Conservation (phyloP, 805 yeast species). For the Starmerella ratchasimensis region DNA sequence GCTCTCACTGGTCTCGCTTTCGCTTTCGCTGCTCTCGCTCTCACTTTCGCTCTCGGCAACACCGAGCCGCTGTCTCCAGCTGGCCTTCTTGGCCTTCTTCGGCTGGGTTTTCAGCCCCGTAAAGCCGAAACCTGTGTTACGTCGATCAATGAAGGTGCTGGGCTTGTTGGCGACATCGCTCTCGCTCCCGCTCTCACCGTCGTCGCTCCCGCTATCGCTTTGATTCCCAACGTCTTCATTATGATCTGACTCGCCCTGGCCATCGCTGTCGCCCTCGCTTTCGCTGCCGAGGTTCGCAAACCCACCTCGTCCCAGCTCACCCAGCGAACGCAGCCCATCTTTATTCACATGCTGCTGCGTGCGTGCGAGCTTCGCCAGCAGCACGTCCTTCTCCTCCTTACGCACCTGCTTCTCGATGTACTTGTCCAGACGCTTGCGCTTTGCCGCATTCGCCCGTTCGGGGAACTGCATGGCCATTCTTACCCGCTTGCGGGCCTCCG, state of each 20-base stretch:
- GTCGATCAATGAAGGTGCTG: conserved; percentile 45
- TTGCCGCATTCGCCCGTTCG: conserved; percentile 50
- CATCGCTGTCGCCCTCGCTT: conserved; percentile 1
- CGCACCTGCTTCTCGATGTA: conserved; percentile 39
- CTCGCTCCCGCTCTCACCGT: too few species aligned
- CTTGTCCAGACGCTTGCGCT: conserved; percentile 69
- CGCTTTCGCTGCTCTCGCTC: conserved; percentile 33
- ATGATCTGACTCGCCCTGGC: conserved; percentile 1
- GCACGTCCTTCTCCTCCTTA: conserved; percentile 55
- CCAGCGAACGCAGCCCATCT: conserved; percentile 52
- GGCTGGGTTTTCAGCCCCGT: conserved; percentile 26
- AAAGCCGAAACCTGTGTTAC: conserved; percentile 25
- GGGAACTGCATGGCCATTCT: conserved; percentile 27
- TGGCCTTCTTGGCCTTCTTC: conserved; percentile 10
- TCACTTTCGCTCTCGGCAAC: conserved; percentile 9
- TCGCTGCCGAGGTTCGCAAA: neutral
- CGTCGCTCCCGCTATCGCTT: conserved; percentile 12
- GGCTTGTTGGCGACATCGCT: conserved; percentile 13
- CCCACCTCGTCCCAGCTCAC: conserved; percentile 57
- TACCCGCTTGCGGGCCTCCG: conserved; percentile 17
- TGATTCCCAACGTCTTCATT: conserved; percentile 25
- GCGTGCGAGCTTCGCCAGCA: conserved; percentile 53
- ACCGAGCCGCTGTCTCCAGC: conserved; percentile 21
- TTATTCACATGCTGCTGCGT: conserved; percentile 51
- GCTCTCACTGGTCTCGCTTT: conserved; percentile 42